Conservation (phyloP, 1,139 yeast genomes). For the Candida tetrigidarum region DNA sequence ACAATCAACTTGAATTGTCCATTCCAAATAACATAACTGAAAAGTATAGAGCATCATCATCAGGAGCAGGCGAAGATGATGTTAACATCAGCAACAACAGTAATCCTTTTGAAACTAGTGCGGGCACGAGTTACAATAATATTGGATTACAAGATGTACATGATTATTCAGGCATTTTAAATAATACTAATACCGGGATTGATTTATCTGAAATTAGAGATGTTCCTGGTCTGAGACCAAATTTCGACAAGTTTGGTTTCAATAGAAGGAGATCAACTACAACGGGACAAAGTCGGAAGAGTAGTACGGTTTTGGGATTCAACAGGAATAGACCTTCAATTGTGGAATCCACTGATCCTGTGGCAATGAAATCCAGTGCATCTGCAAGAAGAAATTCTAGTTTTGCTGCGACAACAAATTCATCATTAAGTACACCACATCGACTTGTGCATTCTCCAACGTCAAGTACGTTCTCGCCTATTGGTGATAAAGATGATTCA, state of each 20-base stretch:
- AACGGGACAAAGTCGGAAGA: neutral
- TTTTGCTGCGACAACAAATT: neutral
- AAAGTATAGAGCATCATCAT: conserved; percentile 5
- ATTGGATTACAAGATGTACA: conserved; percentile 20
- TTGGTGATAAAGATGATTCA: conserved; percentile 1
- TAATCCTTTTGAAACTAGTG: conserved; percentile 6
- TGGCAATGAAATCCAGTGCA: neutral
- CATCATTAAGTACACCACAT: conserved; percentile 1
- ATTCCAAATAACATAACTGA: conserved; percentile 9
- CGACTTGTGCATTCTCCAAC: neutral
- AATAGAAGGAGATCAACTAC: conserved; percentile 9
- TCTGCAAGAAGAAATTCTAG: conserved; percentile 2
- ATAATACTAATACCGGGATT: conserved; percentile 29
- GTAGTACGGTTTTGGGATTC: conserved; percentile 6
- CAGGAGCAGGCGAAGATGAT: too few species aligned
- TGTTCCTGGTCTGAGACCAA: conserved; percentile 29
- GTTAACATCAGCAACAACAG: conserved; percentile 4
- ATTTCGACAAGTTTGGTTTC: conserved; percentile 37
- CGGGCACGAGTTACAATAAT: conserved; percentile 10
- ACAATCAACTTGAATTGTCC: conserved; percentile 2
- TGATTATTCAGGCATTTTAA: conserved; percentile 43
- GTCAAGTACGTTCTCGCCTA: conserved; percentile 2
- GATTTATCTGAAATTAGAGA: neutral
- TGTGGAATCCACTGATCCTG: conserved; percentile 17
- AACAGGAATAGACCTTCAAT: conserved; percentile 14